Base-by-base conservation (phyloP, 2,329 filamentous ascomycete genomes). In the Fusarium nodosum region DNA sequence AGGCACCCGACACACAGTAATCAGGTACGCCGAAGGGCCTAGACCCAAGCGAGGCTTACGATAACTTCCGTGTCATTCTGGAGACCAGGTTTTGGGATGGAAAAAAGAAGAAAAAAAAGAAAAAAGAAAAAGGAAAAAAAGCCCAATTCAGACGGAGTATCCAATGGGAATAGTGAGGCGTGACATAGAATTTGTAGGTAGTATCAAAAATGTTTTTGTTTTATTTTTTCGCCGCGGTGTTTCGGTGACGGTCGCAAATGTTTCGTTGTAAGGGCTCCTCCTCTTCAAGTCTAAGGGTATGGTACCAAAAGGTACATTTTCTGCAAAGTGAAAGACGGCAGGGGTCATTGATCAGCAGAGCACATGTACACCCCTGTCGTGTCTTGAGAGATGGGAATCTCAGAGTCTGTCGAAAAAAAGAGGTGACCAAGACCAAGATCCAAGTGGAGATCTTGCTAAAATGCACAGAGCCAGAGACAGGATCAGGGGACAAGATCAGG, bases 301-400 rank as follows among this genome's bases (percentile, higher is more conserved):
- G 67, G 67, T 71, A 70, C 67, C 60, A 20, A 26, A 28, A 67
- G 45, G 63, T 70, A 70, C 67, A 58, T 62, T 38, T 26, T 56
- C 16, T 13, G 10, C n/a, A 20, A 10, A 24, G 31, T 11, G 5
- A 44, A 48, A 39, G 30, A 41, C 4, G 64, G 60, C 67, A 71
- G 67, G 67, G 67, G 67, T 56, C 9, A 36, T 33, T 54, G 68
- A 71, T 71, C 64, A 71, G 68, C 64, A 60, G 64, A 68, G 64
- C 66, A 67, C 50, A 58, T 62, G 50, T 56, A 60, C 66, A 67
- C 58, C 66, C 66, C 52, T 58, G 66, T 59, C 53, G 48, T 63
- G 57, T 44, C 48, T 47, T 50, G 48, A 56, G 46, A 20, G 33
- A 52, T 69, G 67, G 66, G 67, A 68, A 47, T 71, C 56, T 68